A percentile compares a stretch with the other conserved stretches of the same genome.
Evolutionary conservation across 345 rosid species (phyloP).

Genomic region (Camelina hispida): DNA sequence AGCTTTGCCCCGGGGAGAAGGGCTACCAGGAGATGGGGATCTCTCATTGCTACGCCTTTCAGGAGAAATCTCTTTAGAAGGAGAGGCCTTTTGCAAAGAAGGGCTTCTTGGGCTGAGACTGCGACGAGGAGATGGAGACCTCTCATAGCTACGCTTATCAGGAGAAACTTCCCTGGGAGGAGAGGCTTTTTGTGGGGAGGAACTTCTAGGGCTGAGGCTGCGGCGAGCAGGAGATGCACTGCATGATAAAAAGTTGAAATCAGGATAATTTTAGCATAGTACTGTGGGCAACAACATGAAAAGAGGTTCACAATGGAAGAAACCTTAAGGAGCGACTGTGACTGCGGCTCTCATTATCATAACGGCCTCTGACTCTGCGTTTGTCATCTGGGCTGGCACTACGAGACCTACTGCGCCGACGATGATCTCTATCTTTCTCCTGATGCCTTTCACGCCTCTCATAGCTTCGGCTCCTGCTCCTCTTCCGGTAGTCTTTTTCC

Average conservation of each 20-base stretch:
- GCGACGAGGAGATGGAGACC: conserved; percentile 52
- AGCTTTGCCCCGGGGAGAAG: conserved; percentile 49
- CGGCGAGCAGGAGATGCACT: conserved; percentile 60
- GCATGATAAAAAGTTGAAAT: conserved; percentile 21
- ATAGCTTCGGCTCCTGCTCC: conserved; percentile 57
- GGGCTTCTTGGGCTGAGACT: conserved; percentile 53
- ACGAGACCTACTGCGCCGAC: conserved; percentile 60
- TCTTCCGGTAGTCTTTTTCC: conserved; percentile 55
- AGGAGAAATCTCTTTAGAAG: conserved; percentile 49
- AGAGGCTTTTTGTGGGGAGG: conserved; percentile 49
- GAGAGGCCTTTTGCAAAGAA: conserved; percentile 47
- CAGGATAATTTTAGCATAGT: neutral
- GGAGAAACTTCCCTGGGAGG: conserved; percentile 50
- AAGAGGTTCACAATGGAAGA: neutral
- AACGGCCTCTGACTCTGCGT: conserved; percentile 58
- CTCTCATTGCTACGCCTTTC: conserved; percentile 47
- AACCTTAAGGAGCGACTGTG: conserved; percentile 64
- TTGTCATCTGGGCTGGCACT: conserved; percentile 61
- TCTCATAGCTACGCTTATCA: conserved; percentile 47
- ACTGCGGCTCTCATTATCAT: conserved; percentile 57
- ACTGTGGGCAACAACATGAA: neutral
- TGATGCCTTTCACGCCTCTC: conserved; percentile 58
- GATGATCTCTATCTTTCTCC: conserved; percentile 60
- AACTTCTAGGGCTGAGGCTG: conserved; percentile 53
- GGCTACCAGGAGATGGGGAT: conserved; percentile 57